Evolutionary conservation across 2,329 filamentous ascomycete species (phyloP).

Genomic region (Lecanicillium sp.): DNA sequence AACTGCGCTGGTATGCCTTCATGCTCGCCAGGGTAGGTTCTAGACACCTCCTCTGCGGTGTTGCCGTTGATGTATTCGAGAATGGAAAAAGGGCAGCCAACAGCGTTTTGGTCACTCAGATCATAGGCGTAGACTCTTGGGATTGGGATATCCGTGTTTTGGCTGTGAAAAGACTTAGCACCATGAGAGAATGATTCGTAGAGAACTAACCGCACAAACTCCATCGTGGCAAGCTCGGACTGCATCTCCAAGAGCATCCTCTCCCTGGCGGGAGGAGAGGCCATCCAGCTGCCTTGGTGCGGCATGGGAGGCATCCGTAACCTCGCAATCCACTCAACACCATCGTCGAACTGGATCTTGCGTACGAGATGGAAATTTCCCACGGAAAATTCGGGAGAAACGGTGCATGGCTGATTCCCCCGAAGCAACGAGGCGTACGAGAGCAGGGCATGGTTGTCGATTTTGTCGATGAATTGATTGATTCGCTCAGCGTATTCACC

Average conservation of each 20-base stretch:
- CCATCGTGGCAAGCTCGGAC: conserved; percentile 6
- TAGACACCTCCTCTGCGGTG: conserved; percentile 2
- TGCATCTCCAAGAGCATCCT: conserved; percentile 1
- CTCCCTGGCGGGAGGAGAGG: neutral
- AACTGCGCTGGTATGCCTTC: conserved; percentile 4
- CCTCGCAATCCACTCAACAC: conserved; percentile 1
- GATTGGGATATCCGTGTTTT: conserved; percentile 3
- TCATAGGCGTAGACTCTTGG: conserved; percentile 1
- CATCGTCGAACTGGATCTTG: conserved; percentile 3
- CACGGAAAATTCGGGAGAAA: conserved; percentile 4
- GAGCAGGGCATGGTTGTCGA: conserved; percentile 1
- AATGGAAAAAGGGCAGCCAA: conserved; percentile 4
- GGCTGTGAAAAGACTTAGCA: neutral
- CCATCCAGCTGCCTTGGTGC: neutral
- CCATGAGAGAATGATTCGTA: neutral
- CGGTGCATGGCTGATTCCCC: neutral
- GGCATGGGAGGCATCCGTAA: conserved; percentile 1
- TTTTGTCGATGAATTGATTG: neutral
- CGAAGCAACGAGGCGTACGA: conserved; percentile 4
- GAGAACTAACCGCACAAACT: conserved; percentile 1
- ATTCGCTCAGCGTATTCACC: conserved; percentile 2
- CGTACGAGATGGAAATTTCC: conserved; percentile 1
- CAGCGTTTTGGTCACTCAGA: neutral
- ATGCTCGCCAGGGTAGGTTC: neutral
- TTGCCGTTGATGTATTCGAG: conserved; percentile 4